Evolutionary conservation across 305 asterid genomes (phyloP).

Genomic region (Fraxinus xanthoxyloides): DNA sequence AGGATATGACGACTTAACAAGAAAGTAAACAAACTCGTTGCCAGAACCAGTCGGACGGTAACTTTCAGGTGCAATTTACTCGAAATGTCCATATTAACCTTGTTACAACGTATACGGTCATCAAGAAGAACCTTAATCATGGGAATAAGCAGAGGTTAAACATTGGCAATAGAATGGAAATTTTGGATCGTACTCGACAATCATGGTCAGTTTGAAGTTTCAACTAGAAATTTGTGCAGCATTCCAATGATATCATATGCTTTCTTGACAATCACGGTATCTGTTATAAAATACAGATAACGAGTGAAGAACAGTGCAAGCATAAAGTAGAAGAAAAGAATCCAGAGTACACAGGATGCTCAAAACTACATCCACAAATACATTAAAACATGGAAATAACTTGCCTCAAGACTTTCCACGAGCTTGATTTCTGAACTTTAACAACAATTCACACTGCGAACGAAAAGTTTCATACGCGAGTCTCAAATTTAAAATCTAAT

Average conservation of each 20-base stretch:
- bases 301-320: too few relatives aligned
- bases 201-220: background rate
- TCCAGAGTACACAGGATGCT: conserved; percentile 5
- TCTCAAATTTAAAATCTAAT: conserved; percentile 19
- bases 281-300: background rate
- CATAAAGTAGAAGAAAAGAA: background rate
- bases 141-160: background rate
- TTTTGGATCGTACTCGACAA: background rate
- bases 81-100: conserved; percentile 30
- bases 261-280: background rate
- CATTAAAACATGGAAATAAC: conserved; percentile 4
- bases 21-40: background rate
- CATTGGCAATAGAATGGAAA: background rate
- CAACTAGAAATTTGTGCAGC: background rate
- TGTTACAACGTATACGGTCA: conserved; percentile 15
- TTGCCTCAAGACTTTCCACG: background rate
- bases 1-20: background rate
- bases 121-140: conserved; percentile 11
- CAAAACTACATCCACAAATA: background rate
- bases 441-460: background rate
- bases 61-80: conserved; percentile 10
- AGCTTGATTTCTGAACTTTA: conserved; percentile 9
- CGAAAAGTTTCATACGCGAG: conserved; percentile 5
- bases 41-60: background rate
- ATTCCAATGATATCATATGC: background rate